Evolutionary conservation across 2,329 filamentous ascomycete species (phyloP), one percentile per base, ranked within the genome.

Genomic region (Fusarium floridanum): DNA sequence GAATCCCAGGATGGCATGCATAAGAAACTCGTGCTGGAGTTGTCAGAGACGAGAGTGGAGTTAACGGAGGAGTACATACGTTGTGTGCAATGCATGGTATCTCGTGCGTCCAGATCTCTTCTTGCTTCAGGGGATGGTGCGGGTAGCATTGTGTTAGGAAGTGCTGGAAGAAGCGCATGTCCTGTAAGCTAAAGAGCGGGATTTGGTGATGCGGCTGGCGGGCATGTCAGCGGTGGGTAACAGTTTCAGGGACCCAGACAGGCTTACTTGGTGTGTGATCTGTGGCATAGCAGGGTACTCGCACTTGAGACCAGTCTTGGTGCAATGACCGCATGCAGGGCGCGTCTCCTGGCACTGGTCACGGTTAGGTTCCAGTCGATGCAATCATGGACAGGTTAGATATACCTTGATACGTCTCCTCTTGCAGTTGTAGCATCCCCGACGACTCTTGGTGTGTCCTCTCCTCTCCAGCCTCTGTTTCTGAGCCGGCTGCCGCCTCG

Each of bases 131-230:
- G 0, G 92, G 91, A 27, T 93, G 86, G 79, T 91, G 88, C 3
- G 91, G 92, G 76, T 90, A 90, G 73, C 89, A 91, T 39, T 86
- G 85, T 32, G 88, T 82, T 17, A 93, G 82, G 74, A 92, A 93
- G 79, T 93, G 90, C 79, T 93, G 91, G 75, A 93, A 93, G 79
- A 92, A 88, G 41, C 90, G 88, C 91, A 93, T 92, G 76, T 93
- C 91, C 60, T 90, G 87, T 66, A 91, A 76, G 62, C 85, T 90
- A 78, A 91, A 91, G 0, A 91, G 80, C 4, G 88, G 89, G n/a
- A 89, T 85, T 72, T 89, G 88, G 72, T 87, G 83, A 71, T 88
- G 86, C n/a, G 88, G 88, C 87, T 90, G 17, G 7, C 22, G 17
- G 17, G 8, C 27, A 73, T 14, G 16, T 20, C 12, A 29, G 9